A percentile compares a stretch with the other conserved stretches of the same genome.
These are phyloP conservation scores for Rhodotorula sp. DNA, from an alignment of 1,284 basidiomycete species.

Conservation along the genomic window DNA sequence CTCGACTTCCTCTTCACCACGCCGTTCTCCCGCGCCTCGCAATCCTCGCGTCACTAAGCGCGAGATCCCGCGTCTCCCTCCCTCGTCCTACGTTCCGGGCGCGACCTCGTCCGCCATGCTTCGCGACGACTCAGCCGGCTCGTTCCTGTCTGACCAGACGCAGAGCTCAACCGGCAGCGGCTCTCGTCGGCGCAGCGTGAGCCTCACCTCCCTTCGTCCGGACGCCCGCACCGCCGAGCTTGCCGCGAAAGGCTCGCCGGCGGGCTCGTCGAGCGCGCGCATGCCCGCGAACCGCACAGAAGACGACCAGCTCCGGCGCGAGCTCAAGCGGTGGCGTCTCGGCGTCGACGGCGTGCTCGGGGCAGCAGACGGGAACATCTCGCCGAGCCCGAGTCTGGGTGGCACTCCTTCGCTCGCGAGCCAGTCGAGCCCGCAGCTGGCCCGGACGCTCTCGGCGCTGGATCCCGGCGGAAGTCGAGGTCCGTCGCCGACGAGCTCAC, in stretches of 20 bases:
- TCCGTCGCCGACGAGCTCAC: neutral
- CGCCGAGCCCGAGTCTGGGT: neutral
- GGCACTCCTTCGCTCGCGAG: neutral
- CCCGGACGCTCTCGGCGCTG: neutral
- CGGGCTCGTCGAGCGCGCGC: neutral
- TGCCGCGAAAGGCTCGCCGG: neutral
- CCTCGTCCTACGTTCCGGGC: neutral
- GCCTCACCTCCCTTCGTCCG: neutral
- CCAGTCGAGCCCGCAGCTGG: slow-evolving; percentile 9
- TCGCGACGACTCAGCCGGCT: slow-evolving; percentile 10
- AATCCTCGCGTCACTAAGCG: slow-evolving; percentile 2
- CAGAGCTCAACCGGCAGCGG: neutral
- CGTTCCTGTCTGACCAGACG: neutral
- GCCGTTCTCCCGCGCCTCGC: neutral
- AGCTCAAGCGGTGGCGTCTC: slow-evolving; percentile 34
- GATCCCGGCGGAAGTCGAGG: neutral
- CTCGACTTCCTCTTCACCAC: neutral
- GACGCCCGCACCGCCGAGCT: neutral
- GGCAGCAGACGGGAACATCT: neutral
- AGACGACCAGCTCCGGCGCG: slow-evolving; percentile 31
- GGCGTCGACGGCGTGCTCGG: slow-evolving; percentile 37
- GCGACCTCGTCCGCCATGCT: neutral
- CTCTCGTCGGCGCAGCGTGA: neutral
- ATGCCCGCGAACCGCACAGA: slow-evolving; percentile 10
- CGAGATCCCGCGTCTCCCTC: neutral